Evolutionary conservation across 2,329 filamentous ascomycete genomes (phyloP).

Genomic region (Paramyrothecium sp.): DNA sequence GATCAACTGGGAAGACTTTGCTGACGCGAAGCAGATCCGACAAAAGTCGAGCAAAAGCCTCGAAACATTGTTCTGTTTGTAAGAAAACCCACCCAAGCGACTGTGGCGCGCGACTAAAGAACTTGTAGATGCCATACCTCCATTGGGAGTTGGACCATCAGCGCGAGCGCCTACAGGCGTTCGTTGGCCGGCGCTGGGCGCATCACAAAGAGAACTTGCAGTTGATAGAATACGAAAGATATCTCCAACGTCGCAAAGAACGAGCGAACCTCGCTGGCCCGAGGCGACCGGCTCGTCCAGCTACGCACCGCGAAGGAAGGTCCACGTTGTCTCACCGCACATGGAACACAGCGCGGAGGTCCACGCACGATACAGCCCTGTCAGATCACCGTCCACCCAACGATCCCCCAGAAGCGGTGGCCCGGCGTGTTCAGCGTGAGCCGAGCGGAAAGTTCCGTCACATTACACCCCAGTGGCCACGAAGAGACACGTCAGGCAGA

Average conservation of each 20-base stretch:
- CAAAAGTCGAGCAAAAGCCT: background rate
- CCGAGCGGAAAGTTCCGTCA: background rate
- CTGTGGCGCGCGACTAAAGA: background rate
- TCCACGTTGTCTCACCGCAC: background rate
- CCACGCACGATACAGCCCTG: background rate
- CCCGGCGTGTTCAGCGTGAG: background rate
- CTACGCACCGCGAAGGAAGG: background rate
- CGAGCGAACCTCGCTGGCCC: background rate
- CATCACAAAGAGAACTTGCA: background rate
- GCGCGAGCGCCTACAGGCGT: background rate
- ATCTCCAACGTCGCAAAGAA: background rate
- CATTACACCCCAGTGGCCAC: background rate
- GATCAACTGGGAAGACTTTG: background rate
- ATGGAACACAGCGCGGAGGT: background rate
- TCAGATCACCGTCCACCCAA: background rate
- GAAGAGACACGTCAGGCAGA: background rate
- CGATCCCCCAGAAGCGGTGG: background rate
- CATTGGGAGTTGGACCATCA: slow-evolving; percentile 5
- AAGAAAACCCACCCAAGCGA: background rate
- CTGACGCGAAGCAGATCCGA: background rate
- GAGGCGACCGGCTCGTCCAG: background rate
- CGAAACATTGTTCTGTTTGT: slow-evolving; percentile 4
- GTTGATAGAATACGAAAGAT: background rate
- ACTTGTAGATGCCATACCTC: slow-evolving; percentile 2
- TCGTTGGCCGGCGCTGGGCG: background rate